Percentiles rank a stretch among this genome's conserved stretches.
Conservation (phyloP, 306 rosid species). For the apple (Malus domestica) region DNA sequence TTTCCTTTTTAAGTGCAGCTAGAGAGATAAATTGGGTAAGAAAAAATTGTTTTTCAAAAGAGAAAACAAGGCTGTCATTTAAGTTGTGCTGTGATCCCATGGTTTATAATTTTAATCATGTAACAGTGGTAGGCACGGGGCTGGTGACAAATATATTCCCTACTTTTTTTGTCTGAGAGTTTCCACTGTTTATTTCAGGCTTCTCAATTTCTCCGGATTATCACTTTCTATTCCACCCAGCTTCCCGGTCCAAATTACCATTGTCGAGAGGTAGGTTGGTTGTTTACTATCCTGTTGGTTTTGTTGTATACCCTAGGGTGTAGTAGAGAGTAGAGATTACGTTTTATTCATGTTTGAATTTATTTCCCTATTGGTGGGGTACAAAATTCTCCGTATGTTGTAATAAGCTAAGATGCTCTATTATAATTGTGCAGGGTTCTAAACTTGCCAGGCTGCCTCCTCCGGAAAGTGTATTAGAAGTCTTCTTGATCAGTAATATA, state of each 20-base stretch:
- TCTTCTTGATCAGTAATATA: constrained; percentile 65
- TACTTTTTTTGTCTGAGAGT: constrained; percentile 3
- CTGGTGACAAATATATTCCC: background rate
- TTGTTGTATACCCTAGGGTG: background rate
- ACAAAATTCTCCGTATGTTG: background rate
- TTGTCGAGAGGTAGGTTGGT: constrained; percentile 73
- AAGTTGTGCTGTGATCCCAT: background rate
- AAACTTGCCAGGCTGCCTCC: constrained; percentile 73
- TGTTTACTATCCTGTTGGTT: background rate
- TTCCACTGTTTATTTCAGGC: constrained; percentile 42
- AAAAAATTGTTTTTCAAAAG: background rate
- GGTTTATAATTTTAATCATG: background rate
- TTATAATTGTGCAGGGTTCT: constrained; percentile 59
- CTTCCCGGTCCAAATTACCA: constrained; percentile 99
- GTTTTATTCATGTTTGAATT: background rate
- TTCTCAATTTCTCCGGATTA: constrained; percentile 76
- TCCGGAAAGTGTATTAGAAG: constrained; percentile 64
- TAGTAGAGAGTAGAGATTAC: background rate
- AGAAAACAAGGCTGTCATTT: background rate
- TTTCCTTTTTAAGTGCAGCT: background rate
- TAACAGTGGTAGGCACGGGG: background rate
- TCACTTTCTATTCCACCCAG: constrained; percentile 94
- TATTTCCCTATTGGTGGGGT: background rate
- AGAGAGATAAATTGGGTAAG: background rate
- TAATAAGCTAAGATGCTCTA: background rate